Conservation (phyloP, 2,329 filamentous ascomycete genomes). For the Ophiosphaerella herpotricha region DNA sequence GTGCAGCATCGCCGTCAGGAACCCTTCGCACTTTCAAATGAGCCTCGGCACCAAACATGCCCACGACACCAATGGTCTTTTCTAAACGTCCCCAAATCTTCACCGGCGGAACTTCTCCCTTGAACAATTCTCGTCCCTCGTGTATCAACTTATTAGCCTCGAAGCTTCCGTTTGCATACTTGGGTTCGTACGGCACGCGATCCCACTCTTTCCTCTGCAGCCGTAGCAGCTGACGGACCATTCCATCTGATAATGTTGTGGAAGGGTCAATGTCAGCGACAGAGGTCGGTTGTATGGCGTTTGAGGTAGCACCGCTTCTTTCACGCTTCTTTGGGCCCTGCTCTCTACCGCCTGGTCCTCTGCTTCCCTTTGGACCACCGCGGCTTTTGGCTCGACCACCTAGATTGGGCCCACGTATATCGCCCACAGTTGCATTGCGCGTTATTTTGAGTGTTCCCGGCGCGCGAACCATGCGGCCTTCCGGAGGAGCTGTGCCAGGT, state of each 20-base stretch:
- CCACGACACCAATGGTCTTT: conserved; percentile 36
- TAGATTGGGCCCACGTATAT: conserved; percentile 31
- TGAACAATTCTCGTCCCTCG: conserved; percentile 37
- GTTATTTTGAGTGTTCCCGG: conserved; percentile 31
- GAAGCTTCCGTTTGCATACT: conserved; percentile 40
- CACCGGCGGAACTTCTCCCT: conserved; percentile 35
- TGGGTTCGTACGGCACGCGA: conserved; percentile 40
- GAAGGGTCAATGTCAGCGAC: conserved; percentile 14
- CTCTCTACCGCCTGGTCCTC: conserved; percentile 7
- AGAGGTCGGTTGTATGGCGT: conserved; percentile 1
- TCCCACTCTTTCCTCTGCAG: conserved; percentile 45
- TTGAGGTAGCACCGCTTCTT: conserved; percentile 4
- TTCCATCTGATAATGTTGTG: conserved; percentile 30
- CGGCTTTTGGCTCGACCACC: conserved; percentile 21
- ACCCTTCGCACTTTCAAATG: conserved; percentile 31
- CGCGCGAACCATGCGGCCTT: conserved; percentile 38
- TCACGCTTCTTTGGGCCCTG: conserved; percentile 29
- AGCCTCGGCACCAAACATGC: conserved; percentile 40
- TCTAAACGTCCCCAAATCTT: conserved; percentile 38
- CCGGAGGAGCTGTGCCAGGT: conserved; percentile 17
- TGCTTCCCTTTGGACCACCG: conserved; percentile 7
- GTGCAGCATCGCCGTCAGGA: conserved; percentile 22
- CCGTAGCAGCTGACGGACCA: conserved; percentile 39
- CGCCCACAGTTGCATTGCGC: conserved; percentile 11
- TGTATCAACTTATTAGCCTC: conserved; percentile 38